Evolutionary conservation across 208 protist genomes (phyloP).

Genomic region (Leishmania gerbilli): DNA sequence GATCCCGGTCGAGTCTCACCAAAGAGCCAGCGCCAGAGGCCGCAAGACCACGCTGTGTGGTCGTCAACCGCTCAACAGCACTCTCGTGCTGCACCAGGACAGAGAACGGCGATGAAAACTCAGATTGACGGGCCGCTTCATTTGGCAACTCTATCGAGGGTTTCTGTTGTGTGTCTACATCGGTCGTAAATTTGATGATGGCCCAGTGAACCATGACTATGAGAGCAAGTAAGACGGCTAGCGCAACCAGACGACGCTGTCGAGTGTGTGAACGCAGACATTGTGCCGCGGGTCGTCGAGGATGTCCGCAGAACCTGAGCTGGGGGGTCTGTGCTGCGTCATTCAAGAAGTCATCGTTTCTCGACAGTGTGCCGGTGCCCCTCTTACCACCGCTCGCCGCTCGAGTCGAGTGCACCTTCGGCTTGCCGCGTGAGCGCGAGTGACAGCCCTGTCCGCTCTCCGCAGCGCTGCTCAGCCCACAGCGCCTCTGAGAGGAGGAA

Average conservation of each 20-base stretch:
- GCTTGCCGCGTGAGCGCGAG: neutral
- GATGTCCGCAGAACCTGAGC: neutral
- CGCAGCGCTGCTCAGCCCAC: neutral
- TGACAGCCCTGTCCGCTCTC: neutral
- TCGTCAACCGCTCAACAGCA: neutral
- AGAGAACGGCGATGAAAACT: neutral
- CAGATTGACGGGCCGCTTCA: neutral
- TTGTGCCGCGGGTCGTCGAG: neutral
- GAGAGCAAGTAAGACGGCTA: neutral
- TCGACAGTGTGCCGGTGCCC: neutral
- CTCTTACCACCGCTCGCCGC: neutral
- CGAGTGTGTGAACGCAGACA: neutral
- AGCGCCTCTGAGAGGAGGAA: neutral
- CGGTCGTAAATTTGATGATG: neutral
- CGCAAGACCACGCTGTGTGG: neutral
- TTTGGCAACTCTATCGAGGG: rapidly evolving
- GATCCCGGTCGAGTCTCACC: neutral
- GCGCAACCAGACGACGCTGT: neutral
- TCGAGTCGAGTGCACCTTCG: neutral
- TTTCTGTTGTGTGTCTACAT: neutral
- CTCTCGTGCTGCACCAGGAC: neutral
- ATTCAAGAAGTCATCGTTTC: neutral
- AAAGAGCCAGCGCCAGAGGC: rapidly evolving
- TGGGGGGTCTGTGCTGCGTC: neutral
- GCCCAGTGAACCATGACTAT: neutral